phyloP scores from a whole-genome alignment of 2,329 filamentous ascomycete species.

The Trichoderma lentiforme region DNA sequence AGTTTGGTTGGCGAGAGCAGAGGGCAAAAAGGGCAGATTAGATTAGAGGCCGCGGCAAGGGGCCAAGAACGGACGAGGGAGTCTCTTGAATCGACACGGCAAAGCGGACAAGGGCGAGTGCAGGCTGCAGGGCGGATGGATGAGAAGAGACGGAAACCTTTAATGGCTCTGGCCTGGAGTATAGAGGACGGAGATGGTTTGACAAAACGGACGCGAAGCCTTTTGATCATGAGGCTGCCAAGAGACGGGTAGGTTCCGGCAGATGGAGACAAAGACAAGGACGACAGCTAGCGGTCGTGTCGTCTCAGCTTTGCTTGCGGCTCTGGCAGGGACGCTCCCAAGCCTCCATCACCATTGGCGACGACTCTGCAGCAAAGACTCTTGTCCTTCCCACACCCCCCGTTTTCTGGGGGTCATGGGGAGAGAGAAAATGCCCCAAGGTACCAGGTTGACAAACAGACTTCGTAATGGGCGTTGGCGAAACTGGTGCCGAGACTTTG shows the following conservation, averaged over 20 bases:
- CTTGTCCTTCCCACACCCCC: neutral
- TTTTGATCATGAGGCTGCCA: conserved; percentile 8
- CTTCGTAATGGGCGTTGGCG: conserved; percentile 16
- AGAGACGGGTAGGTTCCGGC: conserved; percentile 1
- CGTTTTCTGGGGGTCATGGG: neutral
- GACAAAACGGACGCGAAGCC: neutral
- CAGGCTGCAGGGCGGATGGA: neutral
- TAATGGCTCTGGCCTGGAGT: neutral
- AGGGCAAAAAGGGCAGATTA: neutral
- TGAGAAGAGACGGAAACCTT: neutral
- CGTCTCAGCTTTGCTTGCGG: conserved; percentile 3
- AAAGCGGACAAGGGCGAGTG: neutral
- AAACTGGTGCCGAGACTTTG: conserved; percentile 20
- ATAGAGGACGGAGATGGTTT: neutral
- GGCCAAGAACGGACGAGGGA: neutral
- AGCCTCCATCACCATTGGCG: conserved; percentile 9
- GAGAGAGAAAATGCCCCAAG: neutral
- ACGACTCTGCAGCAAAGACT: neutral
- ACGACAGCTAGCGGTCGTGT: neutral
- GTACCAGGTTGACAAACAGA: neutral
- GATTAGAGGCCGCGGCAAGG: neutral
- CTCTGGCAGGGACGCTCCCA: neutral
- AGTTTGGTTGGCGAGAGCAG: neutral
- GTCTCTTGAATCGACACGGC: neutral
- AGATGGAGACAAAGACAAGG: neutral